Conservation (phyloP, 2,329 filamentous ascomycete species). For the Purpureocillium lavendulum region DNA sequence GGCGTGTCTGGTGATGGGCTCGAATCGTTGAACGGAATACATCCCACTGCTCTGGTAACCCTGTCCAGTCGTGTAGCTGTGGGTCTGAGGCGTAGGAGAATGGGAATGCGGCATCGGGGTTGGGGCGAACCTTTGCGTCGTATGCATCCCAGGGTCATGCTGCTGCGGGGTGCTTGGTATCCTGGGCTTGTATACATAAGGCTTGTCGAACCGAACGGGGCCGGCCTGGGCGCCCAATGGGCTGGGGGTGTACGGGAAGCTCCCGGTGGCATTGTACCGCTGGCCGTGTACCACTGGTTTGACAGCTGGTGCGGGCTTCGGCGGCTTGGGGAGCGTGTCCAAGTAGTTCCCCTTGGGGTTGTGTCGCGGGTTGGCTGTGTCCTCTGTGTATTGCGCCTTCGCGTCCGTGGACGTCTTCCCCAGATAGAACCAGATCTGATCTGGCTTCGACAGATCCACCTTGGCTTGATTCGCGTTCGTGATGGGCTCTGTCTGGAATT, state of each 20-base stretch:
- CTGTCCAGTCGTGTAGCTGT: slow-evolving; percentile 6
- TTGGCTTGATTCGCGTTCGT: slow-evolving; percentile 54
- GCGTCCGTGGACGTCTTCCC: slow-evolving; percentile 81
- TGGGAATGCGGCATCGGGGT: slow-evolving; percentile 2
- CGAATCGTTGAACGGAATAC: slow-evolving; percentile 13
- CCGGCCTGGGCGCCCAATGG: slow-evolving; percentile 1
- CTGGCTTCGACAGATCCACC: slow-evolving; percentile 62
- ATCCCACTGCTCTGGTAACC: neutral
- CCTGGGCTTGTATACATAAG: slow-evolving; percentile 45
- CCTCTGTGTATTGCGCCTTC: slow-evolving; percentile 82
- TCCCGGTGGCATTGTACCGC: slow-evolving; percentile 6
- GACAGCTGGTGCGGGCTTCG: slow-evolving; percentile 24
- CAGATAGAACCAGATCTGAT: slow-evolving; percentile 84
- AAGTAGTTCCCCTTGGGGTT: slow-evolving; percentile 66
- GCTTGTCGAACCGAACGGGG: slow-evolving; percentile 30
- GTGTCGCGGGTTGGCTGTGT: slow-evolving; percentile 50
- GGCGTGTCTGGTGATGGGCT: slow-evolving; percentile 6
- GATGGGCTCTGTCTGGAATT: slow-evolving; percentile 62
- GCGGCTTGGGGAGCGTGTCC: slow-evolving; percentile 54
- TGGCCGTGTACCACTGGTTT: slow-evolving; percentile 11
- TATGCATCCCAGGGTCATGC: slow-evolving; percentile 12
- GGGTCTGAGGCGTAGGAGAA: slow-evolving; percentile 2
- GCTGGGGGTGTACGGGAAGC: slow-evolving; percentile 8
- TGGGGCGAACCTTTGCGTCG: slow-evolving; percentile 15
- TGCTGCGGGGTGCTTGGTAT: slow-evolving; percentile 20